phyloP scores from a whole-genome alignment of 495 filamentous ascomycete genomes.

The Letharia columbiana region DNA sequence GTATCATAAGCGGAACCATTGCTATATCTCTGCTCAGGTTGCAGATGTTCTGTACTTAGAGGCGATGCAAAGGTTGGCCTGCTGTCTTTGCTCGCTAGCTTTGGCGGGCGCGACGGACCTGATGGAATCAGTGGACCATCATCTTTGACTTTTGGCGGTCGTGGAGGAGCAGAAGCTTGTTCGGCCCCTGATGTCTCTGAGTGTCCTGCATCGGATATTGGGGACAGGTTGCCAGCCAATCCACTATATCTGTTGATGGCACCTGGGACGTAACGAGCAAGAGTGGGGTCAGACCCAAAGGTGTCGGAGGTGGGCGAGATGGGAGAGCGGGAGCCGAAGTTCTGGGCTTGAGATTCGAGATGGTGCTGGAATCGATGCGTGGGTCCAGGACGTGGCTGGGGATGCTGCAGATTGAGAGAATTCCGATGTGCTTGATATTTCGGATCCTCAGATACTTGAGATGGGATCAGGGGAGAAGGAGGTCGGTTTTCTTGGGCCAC shows the following conservation, averaged over 20 bases:
- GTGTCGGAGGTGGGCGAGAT: constrained; percentile 63
- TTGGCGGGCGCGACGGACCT: constrained; percentile 38
- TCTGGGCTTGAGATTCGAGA: constrained; percentile 69
- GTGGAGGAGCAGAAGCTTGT: constrained; percentile 34
- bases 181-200: constrained; percentile 37
- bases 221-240: constrained; percentile 39
- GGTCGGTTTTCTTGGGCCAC: constrained; percentile 40
- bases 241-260: constrained; percentile 36
- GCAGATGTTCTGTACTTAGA: constrained; percentile 35
- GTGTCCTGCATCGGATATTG: constrained; percentile 45
- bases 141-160: constrained; percentile 46
- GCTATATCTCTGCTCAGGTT: constrained; percentile 23
- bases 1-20: constrained; percentile 19
- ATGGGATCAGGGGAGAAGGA: constrained; percentile 54
- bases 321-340: constrained; percentile 49
- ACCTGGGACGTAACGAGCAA: constrained; percentile 35
- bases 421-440: constrained; percentile 89
- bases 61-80: constrained; percentile 31
- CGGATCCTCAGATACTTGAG: constrained; percentile 65
- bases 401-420: constrained; percentile 81
- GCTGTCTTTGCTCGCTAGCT: constrained; percentile 34
- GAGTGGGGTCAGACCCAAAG: constrained; percentile 56
- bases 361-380: constrained; percentile 73
- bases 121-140: constrained; percentile 40
- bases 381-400: constrained; percentile 76